Conservation (phyloP, 148 eudicot species). For the Fallopia convolvulus region DNA sequence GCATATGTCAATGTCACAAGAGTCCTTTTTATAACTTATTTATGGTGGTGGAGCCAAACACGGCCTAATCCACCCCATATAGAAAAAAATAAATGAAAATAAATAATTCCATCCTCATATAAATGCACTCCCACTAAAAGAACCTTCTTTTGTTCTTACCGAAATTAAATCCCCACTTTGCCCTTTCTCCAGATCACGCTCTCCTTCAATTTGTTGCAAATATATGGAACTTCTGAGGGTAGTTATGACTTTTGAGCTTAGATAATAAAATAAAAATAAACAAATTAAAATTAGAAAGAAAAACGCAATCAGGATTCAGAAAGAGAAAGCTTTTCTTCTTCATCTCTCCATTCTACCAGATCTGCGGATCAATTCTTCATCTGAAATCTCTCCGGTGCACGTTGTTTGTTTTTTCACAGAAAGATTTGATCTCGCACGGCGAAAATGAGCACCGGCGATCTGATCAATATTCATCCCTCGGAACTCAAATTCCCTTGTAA, state of each 20-base stretch:
- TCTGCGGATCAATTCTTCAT: conserved; percentile 4
- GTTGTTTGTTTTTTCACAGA: background rate
- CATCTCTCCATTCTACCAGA: background rate
- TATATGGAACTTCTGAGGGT: background rate
- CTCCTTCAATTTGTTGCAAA: background rate
- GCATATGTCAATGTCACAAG: background rate
- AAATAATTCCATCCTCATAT: background rate
- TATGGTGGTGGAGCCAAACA: conserved; percentile 10
- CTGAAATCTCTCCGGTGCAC: background rate
- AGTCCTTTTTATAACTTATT: background rate
- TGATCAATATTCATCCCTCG: conserved; percentile 47
- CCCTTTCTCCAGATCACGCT: background rate
- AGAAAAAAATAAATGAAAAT: background rate
- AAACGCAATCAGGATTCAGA: background rate
- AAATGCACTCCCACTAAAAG: conserved; percentile 7
- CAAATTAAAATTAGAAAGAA: background rate
- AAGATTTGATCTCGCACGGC: background rate
- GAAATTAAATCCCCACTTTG: background rate
- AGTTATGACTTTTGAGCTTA: background rate
- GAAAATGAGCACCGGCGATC: conserved; percentile 56
- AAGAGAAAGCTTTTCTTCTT: conserved; percentile 2
- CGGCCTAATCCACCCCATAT: background rate
- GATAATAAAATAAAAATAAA: background rate
- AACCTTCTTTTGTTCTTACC: conserved; percentile 3
- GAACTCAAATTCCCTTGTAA: conserved; percentile 70